Evolutionary conservation across 2,329 filamentous ascomycete genomes (phyloP), one percentile per base, ranked within the genome.

Genomic region (Amauroascus verrucosus): DNA sequence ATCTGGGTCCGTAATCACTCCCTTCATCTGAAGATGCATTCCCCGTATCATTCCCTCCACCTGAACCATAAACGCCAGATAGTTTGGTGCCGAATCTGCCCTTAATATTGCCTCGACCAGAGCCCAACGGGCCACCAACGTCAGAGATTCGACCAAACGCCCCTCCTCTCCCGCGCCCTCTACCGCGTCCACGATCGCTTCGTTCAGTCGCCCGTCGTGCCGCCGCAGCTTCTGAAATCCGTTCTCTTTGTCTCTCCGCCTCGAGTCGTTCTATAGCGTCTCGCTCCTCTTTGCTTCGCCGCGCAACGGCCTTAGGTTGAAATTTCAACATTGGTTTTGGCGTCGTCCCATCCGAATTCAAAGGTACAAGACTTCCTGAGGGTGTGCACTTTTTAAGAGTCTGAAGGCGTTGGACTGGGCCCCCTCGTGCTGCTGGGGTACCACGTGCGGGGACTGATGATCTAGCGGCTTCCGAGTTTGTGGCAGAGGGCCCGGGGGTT

Each of bases 21-120:
- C 76, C 77, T 52, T 79, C 77, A 46, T 77, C 75, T 32, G 73
- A 75, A 62, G 67, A 72, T 35, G 64, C 60, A 56, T 67, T 63
- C 44, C 26, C 48, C n/a, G 24, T 33, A 7, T 62, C 65, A 38
- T 58, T 22, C 61, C 62, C 57, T 61, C 61, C 61, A 51, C 51
- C 63, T 54, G 61, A 64, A 57, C 55, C 63, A 59, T 58, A 65
- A 55, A 54, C 60, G 48, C 58, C 64, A 54, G 58, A 64, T 58
- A 59, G 61, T 55, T 51, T 56, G 37, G 43, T 57, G 58, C 56
- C 62, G 54, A 51, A 61, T 49, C 52, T 57, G 26, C 60, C 59
- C 13, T 62, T 60, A 18, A 61, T 59, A 30, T 61, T 59, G 22
- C 61, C 62, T 56, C 61, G 58, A 7, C 61, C 64, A 45, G 60